These are phyloP conservation scores for Sanghuangporus weigelae DNA, from an alignment of 1,284 basidiomycete genomes.

Conservation along the genomic window DNA sequence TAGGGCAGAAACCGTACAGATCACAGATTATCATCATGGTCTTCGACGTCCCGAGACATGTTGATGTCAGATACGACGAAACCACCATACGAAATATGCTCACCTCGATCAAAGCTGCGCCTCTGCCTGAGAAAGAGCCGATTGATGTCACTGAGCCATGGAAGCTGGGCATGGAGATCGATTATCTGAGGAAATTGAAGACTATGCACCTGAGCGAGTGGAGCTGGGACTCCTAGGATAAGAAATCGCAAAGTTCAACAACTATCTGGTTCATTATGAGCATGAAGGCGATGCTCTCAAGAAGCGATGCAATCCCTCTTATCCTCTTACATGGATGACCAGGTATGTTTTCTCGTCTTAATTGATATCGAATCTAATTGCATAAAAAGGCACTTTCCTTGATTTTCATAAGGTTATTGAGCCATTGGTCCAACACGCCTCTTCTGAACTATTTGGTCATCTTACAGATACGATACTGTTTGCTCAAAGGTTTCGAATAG, in stretches of 20 bases:
- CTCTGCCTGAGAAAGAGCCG: constrained; percentile 13
- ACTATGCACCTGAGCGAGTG: constrained; percentile 13
- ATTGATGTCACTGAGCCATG: constrained; percentile 13
- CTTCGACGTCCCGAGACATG: not conserved
- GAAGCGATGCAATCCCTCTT: constrained; percentile 22
- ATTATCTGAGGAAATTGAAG: constrained; percentile 16
- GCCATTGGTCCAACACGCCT: constrained; percentile 19
- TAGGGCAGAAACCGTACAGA: no score
- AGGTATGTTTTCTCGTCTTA: constrained; percentile 7
- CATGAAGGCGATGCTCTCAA: constrained; percentile 15
- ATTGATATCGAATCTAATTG: not conserved
- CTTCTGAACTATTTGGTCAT: constrained; percentile 17
- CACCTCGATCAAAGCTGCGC: constrained; percentile 5
- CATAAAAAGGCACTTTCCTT: constrained; percentile 20
- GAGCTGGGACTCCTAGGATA: constrained; percentile 14
- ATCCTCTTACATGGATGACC: constrained; percentile 25
- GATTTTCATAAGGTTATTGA: constrained; percentile 25
- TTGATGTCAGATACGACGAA: not conserved
- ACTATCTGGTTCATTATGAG: constrained; percentile 19
- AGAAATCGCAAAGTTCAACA: constrained; percentile 12
- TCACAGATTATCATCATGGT: not conserved
- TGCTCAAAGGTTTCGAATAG: constrained; percentile 10
- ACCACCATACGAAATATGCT: constrained; percentile 7
- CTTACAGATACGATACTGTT: not conserved
- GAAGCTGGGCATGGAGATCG: constrained; percentile 18